Conservation (phyloP, 441 rosid genomes). For the Mallotus japonicus region DNA sequence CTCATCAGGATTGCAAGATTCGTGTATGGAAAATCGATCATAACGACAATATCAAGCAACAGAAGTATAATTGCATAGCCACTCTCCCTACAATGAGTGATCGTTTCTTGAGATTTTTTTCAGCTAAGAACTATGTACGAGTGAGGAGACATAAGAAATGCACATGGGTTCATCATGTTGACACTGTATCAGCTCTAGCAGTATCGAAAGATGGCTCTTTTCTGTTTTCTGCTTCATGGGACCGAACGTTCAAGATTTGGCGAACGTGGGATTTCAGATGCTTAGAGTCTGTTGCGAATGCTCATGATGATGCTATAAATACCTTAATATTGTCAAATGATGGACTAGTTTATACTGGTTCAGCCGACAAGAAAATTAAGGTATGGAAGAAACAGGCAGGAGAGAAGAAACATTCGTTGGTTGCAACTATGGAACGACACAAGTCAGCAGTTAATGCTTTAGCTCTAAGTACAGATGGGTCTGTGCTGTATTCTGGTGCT, state of each 20-base stretch:
- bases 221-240: conserved; percentile 79
- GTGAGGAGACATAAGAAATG: conserved; percentile 62
- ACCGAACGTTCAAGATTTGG: conserved; percentile 72
- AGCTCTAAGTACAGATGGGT: conserved; percentile 54
- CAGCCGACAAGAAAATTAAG: conserved; percentile 73
- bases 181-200: conserved; percentile 62
- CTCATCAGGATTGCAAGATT: conserved; percentile 76
- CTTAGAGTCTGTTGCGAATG: conserved; percentile 54
- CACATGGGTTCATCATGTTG: conserved; percentile 81
- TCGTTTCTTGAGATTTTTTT: conserved; percentile 42
- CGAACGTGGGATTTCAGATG: conserved; percentile 55
- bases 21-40: conserved; percentile 56
- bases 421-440: conserved; percentile 54
- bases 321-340: conserved; percentile 50
- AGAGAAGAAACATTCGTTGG: conserved; percentile 38
- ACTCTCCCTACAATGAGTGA: conserved; percentile 64
- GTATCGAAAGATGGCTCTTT: conserved; percentile 44
- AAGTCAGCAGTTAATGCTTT: conserved; percentile 66
- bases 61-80: conserved; percentile 42
- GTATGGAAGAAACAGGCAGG: conserved; percentile 47
- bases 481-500: conserved; percentile 66
- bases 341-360: conserved; percentile 63
- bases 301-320: conserved; percentile 74
- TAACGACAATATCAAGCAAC: conserved; percentile 3
- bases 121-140: conserved; percentile 50